phyloP scores from a whole-genome alignment of 192 early-diverging fungal species.

The Phlyctochytrium bullatum region DNA sequence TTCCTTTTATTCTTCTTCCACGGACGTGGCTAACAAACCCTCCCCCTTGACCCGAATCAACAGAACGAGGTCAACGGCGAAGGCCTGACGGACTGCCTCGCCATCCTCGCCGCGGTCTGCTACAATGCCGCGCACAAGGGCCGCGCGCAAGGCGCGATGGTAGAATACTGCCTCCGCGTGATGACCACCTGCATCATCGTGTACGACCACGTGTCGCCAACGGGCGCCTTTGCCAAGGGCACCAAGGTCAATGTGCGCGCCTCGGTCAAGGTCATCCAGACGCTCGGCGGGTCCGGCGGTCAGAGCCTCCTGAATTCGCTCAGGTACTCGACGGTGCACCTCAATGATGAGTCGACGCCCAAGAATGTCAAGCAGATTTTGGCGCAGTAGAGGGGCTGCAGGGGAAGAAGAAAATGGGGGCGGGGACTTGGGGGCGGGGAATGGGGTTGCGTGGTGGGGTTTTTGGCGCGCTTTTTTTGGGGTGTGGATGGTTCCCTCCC shows the following conservation, averaged over 20 bases:
- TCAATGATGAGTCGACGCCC: conserved; percentile 77
- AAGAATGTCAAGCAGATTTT: conserved; percentile 44
- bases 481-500: too few species aligned
- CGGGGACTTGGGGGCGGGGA: too few species aligned
- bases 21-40: neutral
- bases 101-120: conserved; percentile 74
- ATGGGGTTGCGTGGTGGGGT: too few species aligned
- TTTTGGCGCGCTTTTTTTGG: too few species aligned
- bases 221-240: conserved; percentile 71
- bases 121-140: conserved; percentile 76
- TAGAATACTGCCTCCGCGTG: conserved; percentile 74
- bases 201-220: conserved; percentile 84
- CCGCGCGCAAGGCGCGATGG: conserved; percentile 55
- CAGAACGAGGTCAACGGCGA: conserved; percentile 1
- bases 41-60: neutral
- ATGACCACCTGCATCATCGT: conserved; percentile 86
- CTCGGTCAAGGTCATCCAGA: conserved; percentile 66
- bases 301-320: conserved; percentile 71
- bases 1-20: neutral
- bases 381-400: too few species aligned
- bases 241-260: conserved; percentile 75
- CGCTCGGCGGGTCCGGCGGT: conserved; percentile 49
- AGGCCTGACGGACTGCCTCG: conserved; percentile 53
- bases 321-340: conserved; percentile 73
- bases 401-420: too few species aligned